Base-by-base conservation (phyloP, 257 asterid genomes). In the Verbena officinalis region DNA sequence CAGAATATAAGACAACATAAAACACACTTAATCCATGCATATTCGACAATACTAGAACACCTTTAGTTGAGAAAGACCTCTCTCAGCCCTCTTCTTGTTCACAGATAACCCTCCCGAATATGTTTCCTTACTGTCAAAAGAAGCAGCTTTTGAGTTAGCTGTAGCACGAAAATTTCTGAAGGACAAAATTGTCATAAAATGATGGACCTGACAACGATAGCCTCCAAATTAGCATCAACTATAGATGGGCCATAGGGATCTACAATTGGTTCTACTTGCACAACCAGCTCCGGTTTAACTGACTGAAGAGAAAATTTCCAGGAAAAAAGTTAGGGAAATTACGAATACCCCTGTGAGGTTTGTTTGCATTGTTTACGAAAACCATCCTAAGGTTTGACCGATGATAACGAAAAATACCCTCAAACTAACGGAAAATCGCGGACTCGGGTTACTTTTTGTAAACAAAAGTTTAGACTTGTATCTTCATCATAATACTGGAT, bases 221-320 rank as follows among this genome's bases (percentile, higher is more conserved):
- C 98, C 82, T 92, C 97, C 93, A 92, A 78, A 63, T 82, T 81
- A 64, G 82, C 83, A 71, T 87, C 95, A 55, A 81, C 44, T 16
- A 87, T 85, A 11, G 98, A 89, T 13, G 97, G 97, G 27, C 98
- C 98, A 59, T 85, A 89, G 19, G 96, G 97, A 80, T 93, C 97
- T 56, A 81, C 79, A 20, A 93, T 84, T 21, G 96, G 90, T 75
- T 81, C 91, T 68, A 57, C 85, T 75, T 82, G 87, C 81, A 89
- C 96, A 70, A 77, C 69, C 76, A 93, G 76, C 86, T 81, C 89
- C 13, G 91, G 84, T 65, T 89, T 89, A 46, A 87, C 67, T 42
- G 90, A 87, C 98, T 92, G 84, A 50, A 71, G 68, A 73, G 16
- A 52, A 55, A 51, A 64, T 70, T 42, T 12, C 22, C 12, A 51